Base-by-base conservation (phyloP, 306 rosid species). In the Cyamopsis tetragonoloba region DNA sequence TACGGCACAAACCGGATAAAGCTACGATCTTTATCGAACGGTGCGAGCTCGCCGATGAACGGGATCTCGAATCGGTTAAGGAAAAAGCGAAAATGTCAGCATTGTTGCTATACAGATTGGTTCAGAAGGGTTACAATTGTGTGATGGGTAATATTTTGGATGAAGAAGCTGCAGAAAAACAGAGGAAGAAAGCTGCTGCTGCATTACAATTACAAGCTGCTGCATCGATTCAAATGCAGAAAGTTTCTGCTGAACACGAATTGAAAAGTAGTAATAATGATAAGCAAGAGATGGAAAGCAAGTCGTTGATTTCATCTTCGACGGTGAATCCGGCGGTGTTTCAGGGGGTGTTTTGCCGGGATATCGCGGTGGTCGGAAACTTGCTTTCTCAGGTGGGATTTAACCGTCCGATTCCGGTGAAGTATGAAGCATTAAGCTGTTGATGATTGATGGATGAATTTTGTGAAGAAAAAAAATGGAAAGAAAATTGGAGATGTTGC, bases 281-380 rank as follows among this genome's bases (percentile, higher is more conserved):
- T 23, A 70, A 15, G 41, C 28, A 53, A 43, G 67, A 12, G n/a
- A 42, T 70, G 17, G 84, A 80, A 18, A 70, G 49, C 10, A 84
- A 70, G 65, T 44, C 80, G 3, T 42, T 34, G 24, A 54, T 74
- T 28, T 42, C 87, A 4, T 51, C 88, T 28, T 59, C 79, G 5
- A 55, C 77, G 2, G 73, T 64, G 4, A 80, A 74, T 62, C 62
- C 81, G 0, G 79, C 86, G 0, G 70, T 81, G 35, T 91, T 81
- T 68, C 96, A 90, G 60, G 99, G 99, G 15, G 95, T 86, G 26
- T 95, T 95, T 65, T 95, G 97, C 86, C 83, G 99, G 3, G 99
- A 95, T 44, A 55, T 95, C 13, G 78, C 97, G 0, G 89, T 63
- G 37, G 99, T 95, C 5, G 99, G 99, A 30, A 88, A 42, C 76